Evolutionary conservation across 2,329 filamentous ascomycete genomes (phyloP).

Genomic region (Bipolaris victoriae): DNA sequence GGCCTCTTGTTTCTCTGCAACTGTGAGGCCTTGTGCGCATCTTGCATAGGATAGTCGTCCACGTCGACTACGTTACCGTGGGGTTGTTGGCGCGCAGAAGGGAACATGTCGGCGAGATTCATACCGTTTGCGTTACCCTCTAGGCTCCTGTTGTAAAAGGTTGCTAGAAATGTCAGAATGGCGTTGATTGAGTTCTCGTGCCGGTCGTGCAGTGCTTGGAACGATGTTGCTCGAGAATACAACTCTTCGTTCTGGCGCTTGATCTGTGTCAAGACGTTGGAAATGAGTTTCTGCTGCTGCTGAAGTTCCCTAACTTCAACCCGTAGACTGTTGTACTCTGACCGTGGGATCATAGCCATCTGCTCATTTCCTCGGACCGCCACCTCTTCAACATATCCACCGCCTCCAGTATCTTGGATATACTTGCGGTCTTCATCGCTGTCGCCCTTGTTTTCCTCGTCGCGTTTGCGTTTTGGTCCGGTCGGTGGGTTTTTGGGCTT

Average conservation of each 20-base stretch:
- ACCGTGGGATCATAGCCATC: conserved; percentile 63
- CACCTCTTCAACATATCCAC: conserved; percentile 50
- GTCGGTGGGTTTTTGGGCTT: conserved; percentile 79
- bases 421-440: conserved; percentile 68
- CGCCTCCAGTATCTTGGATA: conserved; percentile 52
- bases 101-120: conserved; percentile 84
- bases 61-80: conserved; percentile 68
- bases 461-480: conserved; percentile 56
- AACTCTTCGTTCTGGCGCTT: conserved; percentile 86
- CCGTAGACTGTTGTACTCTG: conserved; percentile 78
- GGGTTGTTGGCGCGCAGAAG: conserved; percentile 64
- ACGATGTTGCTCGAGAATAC: conserved; percentile 84
- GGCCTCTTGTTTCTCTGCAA: conserved; percentile 49
- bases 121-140: conserved; percentile 78
- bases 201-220: conserved; percentile 91
- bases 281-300: conserved; percentile 85
- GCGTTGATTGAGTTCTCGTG: conserved; percentile 99
- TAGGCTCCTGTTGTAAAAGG: conserved; percentile 91
- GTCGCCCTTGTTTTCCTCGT: conserved; percentile 69
- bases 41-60: conserved; percentile 58
- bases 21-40: conserved; percentile 39
- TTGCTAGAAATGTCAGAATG: conserved; percentile 96
- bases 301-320: conserved; percentile 82
- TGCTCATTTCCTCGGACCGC: conserved; percentile 50
- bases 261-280: conserved; percentile 77